Conservation (phyloP, 2,329 filamentous ascomycete genomes). For the Intubia oerlemansii region DNA sequence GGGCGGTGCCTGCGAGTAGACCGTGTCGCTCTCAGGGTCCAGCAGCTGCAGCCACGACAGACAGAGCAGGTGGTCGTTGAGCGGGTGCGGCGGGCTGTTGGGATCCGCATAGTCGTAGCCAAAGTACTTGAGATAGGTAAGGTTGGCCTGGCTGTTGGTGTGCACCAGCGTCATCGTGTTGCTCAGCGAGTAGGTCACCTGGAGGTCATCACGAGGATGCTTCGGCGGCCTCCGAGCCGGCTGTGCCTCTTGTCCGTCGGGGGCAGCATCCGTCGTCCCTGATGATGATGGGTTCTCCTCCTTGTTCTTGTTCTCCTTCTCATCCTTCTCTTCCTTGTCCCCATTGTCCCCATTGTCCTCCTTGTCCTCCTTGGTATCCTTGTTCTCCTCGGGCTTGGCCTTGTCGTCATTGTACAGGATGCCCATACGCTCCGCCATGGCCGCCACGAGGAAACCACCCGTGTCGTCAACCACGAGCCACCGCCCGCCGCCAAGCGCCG, state of each 20-base stretch:
- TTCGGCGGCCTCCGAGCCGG: too few species aligned
- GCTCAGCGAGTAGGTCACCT: conserved; percentile 42
- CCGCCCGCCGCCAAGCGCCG: conserved; percentile 17
- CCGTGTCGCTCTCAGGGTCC: conserved; percentile 50
- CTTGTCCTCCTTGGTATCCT: background rate
- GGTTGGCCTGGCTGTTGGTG: conserved; percentile 66
- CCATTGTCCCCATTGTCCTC: background rate
- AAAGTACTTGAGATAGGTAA: conserved; percentile 76
- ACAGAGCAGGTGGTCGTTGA: conserved; percentile 60
- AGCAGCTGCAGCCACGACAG: conserved; percentile 87
- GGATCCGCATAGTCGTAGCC: conserved; percentile 54
- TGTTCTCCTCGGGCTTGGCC: background rate
- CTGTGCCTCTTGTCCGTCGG: background rate
- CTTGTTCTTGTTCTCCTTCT: background rate
- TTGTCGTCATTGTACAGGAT: conserved; percentile 33
- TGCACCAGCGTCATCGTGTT: conserved; percentile 72
- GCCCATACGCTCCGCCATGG: conserved; percentile 76
- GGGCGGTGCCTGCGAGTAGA: conserved; percentile 47
- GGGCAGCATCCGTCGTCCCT: too few species aligned
- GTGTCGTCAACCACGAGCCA: conserved; percentile 81
- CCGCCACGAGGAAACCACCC: conserved; percentile 59
- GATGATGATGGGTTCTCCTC: background rate
- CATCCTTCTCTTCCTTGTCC: background rate
- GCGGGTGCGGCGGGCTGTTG: conserved; percentile 48
- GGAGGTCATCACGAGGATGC: conserved; percentile 23